Evolutionary conservation across 2,329 filamentous ascomycete species (phyloP).

Genomic region (Hypoxylon sp.): DNA sequence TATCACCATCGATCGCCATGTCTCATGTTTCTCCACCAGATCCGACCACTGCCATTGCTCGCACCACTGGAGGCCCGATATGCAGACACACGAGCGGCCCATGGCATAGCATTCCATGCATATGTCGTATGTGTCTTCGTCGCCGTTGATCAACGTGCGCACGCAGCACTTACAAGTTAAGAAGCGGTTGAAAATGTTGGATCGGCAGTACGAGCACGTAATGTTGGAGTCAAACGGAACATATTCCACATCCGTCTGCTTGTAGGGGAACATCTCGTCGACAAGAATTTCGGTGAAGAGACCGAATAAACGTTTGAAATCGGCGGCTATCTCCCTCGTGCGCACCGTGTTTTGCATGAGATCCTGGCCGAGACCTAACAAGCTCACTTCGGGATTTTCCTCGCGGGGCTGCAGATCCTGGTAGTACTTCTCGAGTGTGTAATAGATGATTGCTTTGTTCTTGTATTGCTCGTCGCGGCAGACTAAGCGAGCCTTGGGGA

Average conservation of each 20-base stretch:
- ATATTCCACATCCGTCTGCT: conserved; percentile 76
- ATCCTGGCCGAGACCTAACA: conserved; percentile 58
- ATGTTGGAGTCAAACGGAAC: conserved; percentile 88
- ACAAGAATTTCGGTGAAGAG: conserved; percentile 82
- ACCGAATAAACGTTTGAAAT: conserved; percentile 81
- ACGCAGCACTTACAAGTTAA: conserved; percentile 89
- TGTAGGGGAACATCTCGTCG: conserved; percentile 83
- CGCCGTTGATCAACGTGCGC: conserved; percentile 68
- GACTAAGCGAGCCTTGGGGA: conserved; percentile 87
- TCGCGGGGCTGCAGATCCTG: conserved; percentile 64
- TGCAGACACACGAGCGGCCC: conserved; percentile 89
- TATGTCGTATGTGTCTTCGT: conserved; percentile 89
- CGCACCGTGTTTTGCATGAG: conserved; percentile 53
- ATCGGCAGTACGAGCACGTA: conserved; percentile 93
- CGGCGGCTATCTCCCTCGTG: conserved; percentile 75
- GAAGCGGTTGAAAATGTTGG: conserved; percentile 97
- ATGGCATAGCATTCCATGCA: conserved; percentile 99
- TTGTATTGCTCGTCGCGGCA: conserved; percentile 99
- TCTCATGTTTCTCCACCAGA: conserved; percentile 78
- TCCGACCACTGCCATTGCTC: conserved; percentile 92
- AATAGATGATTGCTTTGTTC: conserved; percentile 95
- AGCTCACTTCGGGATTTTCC: conserved; percentile 55
- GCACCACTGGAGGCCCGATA: conserved; percentile 86
- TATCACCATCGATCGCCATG: conserved; percentile 82
- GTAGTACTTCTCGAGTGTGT: conserved; percentile 81